Percentiles rank a stretch among this genome's conserved stretches.
phyloP scores from a whole-genome alignment of 75 land plant genomes.

The Cupressus sempervirens region DNA sequence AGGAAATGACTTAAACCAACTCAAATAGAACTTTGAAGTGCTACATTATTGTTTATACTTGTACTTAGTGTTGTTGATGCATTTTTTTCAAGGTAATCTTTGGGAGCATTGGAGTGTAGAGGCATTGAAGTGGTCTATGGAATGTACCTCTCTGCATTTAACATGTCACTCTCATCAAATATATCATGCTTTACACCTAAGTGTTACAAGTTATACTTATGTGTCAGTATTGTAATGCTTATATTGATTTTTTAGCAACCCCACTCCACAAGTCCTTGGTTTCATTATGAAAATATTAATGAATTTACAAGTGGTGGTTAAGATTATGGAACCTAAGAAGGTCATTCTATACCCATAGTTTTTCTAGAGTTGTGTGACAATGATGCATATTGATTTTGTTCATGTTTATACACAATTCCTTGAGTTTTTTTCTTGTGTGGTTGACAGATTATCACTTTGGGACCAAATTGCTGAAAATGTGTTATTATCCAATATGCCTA shows the following conservation, averaged over 20 bases:
- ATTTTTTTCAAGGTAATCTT: constrained; percentile 93
- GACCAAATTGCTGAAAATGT: constrained; percentile 95
- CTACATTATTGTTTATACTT: constrained; percentile 84
- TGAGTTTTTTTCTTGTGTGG: constrained; percentile 93
- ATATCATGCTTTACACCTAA: constrained; percentile 87
- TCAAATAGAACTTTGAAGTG: constrained; percentile 87
- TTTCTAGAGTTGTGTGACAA: constrained; percentile 99
- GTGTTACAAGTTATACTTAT: constrained; percentile 95
- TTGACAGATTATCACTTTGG: constrained; percentile 84
- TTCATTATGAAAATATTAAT: constrained; percentile 94
- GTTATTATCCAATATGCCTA: constrained; percentile 86
- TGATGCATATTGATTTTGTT: constrained; percentile 99
- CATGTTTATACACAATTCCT: constrained; percentile 97
- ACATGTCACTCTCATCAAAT: constrained; percentile 99
- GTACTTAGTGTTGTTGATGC: constrained; percentile 99
- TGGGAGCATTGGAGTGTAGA: constrained; percentile 96
- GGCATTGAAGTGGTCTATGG: constrained; percentile 99
- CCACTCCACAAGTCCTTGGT: constrained; percentile 83
- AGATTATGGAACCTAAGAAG: constrained; percentile 96
- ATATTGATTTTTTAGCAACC: constrained; percentile 91
- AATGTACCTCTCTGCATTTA: constrained; percentile 89
- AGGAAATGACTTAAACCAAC: constrained; percentile 81
- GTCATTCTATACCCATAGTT: constrained; percentile 95
- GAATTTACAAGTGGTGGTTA: constrained; percentile 97
- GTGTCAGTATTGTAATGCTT: constrained; percentile 91